Conservation (phyloP, 306 rosid species). For the Psophocarpus tetragonolobus region DNA sequence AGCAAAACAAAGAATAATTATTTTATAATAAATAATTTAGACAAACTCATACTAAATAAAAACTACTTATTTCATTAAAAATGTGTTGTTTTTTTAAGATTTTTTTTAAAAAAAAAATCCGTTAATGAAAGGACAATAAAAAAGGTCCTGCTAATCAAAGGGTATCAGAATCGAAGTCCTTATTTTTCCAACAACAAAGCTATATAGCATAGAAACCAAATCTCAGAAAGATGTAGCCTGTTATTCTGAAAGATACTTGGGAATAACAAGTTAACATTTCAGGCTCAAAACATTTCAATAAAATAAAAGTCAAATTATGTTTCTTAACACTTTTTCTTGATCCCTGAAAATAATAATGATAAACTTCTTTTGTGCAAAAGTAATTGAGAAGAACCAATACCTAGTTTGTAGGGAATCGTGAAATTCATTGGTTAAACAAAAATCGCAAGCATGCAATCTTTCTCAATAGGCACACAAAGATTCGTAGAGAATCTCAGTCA, state of each 20-base stretch:
- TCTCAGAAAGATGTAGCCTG: neutral
- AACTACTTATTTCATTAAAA: too few species aligned
- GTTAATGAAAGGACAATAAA: too few species aligned
- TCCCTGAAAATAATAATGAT: neutral
- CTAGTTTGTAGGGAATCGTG: neutral
- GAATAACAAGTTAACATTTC: neutral
- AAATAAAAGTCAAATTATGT: neutral
- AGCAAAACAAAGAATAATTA: too few species aligned
- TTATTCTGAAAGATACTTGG: neutral
- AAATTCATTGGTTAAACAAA: neutral
- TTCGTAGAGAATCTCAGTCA: neutral
- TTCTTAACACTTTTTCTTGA: neutral
- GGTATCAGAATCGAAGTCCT: neutral
- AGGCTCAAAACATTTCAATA: neutral
- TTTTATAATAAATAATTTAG: too few species aligned
- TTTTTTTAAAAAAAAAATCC: too few species aligned
- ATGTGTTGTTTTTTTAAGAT: too few species aligned
- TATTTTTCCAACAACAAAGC: neutral
- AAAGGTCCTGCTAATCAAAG: neutral
- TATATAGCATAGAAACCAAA: neutral
- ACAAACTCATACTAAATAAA: too few species aligned
- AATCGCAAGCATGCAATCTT: slow-evolving; percentile 9
- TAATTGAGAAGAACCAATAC: neutral
- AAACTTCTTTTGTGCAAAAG: neutral
- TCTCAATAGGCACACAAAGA: neutral